Evolutionary conservation across 345 rosid genomes (phyloP), one percentile per base, ranked within the genome.

Genomic region (Zanthoxylum bungeanum): DNA sequence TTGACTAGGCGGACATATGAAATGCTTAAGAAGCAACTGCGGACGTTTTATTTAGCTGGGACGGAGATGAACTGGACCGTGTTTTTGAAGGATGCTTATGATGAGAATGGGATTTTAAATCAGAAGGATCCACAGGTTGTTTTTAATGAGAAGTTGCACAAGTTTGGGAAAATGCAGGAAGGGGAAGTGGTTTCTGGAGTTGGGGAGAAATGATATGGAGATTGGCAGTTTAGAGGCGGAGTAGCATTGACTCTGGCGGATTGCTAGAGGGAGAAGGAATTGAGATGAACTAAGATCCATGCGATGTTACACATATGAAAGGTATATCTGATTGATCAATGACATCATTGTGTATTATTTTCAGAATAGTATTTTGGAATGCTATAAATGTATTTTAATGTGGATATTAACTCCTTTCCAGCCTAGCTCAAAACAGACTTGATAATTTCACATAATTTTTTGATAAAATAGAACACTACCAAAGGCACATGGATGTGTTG

Each of bases 31-130:
- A 85, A 80, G 78, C 98, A 94, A 76, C 85, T 93, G 1, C 62
- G 50, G n/a, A 75, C 89, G 7, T 94, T 92, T 67, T 90, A 94
- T 75, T 87, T 94, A 80, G 98, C 98, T 0, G 97, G 98, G 28
- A 90, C 96, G 1, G 97, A 92, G 90, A 94, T 94, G 98, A 92
- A 94, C 63, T 92, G 98, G 98, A 87, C 77, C 0, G 97, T 88
- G 73, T 90, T 92, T 61, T 69, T 89, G 81, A 92, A 81, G 42
- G 90, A 92, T 74, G 85, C 73, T 61, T 92, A 87, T 33, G 83
- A 85, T 50, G 87, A 79, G 28, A 79, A 74, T 40, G 97, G 93
- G 27, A 78, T 60, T 67, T 78, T 92, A 84, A 78, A 80, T 25
- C 47, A 74, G 44, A 92, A 90, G 81, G 98, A 90, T 79, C 97